These are phyloP conservation scores for Teratosphaeria pseudoeucalypti DNA, from an alignment of 2,329 filamentous ascomycete species.

Conservation along the genomic window DNA sequence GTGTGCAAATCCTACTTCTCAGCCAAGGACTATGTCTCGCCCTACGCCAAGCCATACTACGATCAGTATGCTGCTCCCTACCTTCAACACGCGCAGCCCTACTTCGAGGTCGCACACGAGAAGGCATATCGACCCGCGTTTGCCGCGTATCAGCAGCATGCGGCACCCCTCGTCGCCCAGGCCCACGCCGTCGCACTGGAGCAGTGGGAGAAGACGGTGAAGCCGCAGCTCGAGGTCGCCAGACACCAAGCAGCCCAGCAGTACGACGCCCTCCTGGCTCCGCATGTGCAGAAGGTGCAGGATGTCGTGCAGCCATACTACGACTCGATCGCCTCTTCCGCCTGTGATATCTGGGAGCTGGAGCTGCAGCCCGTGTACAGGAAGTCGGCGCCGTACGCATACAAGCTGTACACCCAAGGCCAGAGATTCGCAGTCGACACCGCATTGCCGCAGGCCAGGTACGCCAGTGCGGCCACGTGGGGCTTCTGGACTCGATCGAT, in stretches of 20 bases:
- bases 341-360: constrained; percentile 58
- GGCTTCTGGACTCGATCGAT: constrained; percentile 65
- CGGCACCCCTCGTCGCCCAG: constrained; percentile 59
- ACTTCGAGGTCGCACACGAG: constrained; percentile 48
- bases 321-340: constrained; percentile 50
- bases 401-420: constrained; percentile 56
- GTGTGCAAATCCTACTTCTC: constrained; percentile 73
- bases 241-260: constrained; percentile 50
- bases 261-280: constrained; percentile 63
- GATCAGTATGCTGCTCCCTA: constrained; percentile 74
- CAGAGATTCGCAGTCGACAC: constrained; percentile 59
- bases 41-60: constrained; percentile 78
- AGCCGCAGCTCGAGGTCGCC: constrained; percentile 61
- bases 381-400: constrained; percentile 61
- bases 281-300: constrained; percentile 57
- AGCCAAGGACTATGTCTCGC: constrained; percentile 56
- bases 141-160: constrained; percentile 56
- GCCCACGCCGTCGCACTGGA: constrained; percentile 54
- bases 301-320: constrained; percentile 61
- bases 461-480: constrained; percentile 58
- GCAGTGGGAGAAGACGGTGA: constrained; percentile 70
- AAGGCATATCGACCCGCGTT: constrained; percentile 59
- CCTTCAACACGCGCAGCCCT: constrained; percentile 64
- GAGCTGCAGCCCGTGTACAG: constrained; percentile 67
- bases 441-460: constrained; percentile 60